Evolutionary conservation across 1,139 yeast genomes (phyloP), one percentile per base, ranked within the genome.

Genomic region (Geotrichum bryndzae): DNA sequence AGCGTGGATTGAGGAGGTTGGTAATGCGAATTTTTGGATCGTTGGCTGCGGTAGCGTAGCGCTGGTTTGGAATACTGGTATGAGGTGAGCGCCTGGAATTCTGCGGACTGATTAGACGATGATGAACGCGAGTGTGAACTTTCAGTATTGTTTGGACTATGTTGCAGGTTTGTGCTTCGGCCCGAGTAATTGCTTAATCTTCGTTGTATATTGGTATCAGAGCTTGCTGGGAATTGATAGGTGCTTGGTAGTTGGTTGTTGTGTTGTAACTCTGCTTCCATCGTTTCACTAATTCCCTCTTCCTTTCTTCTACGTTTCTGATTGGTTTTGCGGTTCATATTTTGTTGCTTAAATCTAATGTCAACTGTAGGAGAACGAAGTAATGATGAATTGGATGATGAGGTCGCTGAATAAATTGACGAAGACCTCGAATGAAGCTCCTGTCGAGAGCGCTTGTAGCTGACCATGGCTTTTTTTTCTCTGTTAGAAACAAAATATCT

Each of bases 221-320:
- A 38, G 45, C 15, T 38, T 5, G n/a, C n/a, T 38, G n/a, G 45
- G 45, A n/a, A 38, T 15, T 13, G 45, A 38, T 15, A 5, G n/a
- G 11, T 3, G 2, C n/a, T 38, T 6, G 11, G 45, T 13, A 15
- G 45, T 13, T 38, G 45, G 2, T n/a, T 38, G 18, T 2, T 15
- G n/a, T 5, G n/a, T 13, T 38, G 18, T 1, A 15, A 1, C 18
- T 18, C 15, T 38, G n/a, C n/a, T 15, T 38, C n/a, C n/a, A 38
- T n/a, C 45, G 18, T 10, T 38, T 38, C n/a, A 3, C 18, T 15
- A 6, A 38, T 38, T 15, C n/a, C 45, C 18, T 38, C n/a, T 13
- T 13, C 45, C 54, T 51, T 56, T 41, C 25, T 35, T 51, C 59
- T 48, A 33, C 54, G 59, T n/a, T 56, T 56, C 15, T 35, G n/a